Evolutionary conservation across 2,329 filamentous ascomycete species (phyloP).

Genomic region (Cladophialophora psammophila): DNA sequence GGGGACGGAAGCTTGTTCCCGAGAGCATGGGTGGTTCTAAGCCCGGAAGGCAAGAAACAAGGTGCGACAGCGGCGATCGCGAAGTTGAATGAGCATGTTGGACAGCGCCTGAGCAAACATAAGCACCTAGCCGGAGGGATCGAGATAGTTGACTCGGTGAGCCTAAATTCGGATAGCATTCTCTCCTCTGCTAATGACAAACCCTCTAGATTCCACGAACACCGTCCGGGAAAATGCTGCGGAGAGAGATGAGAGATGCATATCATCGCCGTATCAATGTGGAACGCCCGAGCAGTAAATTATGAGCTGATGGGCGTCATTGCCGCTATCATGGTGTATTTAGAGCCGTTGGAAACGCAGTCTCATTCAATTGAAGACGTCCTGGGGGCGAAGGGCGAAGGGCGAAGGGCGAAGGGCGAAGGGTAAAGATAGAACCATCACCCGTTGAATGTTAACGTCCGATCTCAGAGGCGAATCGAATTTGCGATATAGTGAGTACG

Average conservation of each 20-base stretch:
- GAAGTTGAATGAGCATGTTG: slow-evolving; percentile 5
- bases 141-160: background rate
- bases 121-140: background rate
- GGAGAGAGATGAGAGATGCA: slow-evolving; percentile 6
- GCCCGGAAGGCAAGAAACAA: background rate
- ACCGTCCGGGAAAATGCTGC: slow-evolving; percentile 1
- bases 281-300: background rate
- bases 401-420: too few species aligned
- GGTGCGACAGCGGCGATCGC: background rate
- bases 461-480: too few species aligned
- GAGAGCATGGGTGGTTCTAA: background rate
- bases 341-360: background rate
- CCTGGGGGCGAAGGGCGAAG: background rate
- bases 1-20: background rate
- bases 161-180: background rate
- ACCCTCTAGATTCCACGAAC: slow-evolving; percentile 1
- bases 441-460: too few species aligned
- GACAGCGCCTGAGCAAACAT: background rate
- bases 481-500: too few species aligned
- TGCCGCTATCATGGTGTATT: background rate
- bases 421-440: too few species aligned
- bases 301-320: background rate
- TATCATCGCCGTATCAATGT: background rate
- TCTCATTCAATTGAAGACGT: background rate
- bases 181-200: background rate